These are phyloP conservation scores for Trichophyton benhamiae DNA, from an alignment of 2,329 filamentous ascomycete species.

Conservation along the genomic window DNA sequence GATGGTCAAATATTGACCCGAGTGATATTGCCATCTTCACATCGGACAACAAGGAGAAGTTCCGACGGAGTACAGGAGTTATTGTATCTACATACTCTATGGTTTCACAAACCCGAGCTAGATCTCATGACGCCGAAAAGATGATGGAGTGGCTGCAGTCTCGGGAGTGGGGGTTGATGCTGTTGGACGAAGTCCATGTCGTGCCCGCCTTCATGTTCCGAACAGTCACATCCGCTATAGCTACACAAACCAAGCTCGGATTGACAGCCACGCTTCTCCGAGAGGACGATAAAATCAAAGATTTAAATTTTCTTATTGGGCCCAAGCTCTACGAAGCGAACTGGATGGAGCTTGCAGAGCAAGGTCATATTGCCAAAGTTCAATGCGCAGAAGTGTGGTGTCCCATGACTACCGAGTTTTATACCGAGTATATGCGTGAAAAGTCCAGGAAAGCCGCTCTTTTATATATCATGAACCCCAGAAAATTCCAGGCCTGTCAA, in stretches of 20 bases:
- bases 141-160: conserved; percentile 90
- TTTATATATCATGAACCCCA: conserved; percentile 93
- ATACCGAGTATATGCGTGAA: conserved; percentile 74
- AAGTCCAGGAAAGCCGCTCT: conserved; percentile 54
- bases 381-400: conserved; percentile 99
- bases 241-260: conserved; percentile 88
- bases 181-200: conserved; percentile 95
- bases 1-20: conserved; percentile 97
- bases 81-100: conserved; percentile 98
- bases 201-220: conserved; percentile 94
- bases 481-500: conserved; percentile 93
- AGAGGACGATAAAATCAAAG: conserved; percentile 96
- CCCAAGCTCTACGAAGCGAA: conserved; percentile 97
- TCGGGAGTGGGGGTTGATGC: conserved; percentile 94
- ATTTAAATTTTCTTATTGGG: conserved; percentile 93
- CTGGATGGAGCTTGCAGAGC: conserved; percentile 96
- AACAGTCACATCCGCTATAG: conserved; percentile 83
- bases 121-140: conserved; percentile 86
- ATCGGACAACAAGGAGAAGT: conserved; percentile 76
- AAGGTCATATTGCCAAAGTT: conserved; percentile 91
- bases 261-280: conserved; percentile 85
- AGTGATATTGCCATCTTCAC: conserved; percentile 93
- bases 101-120: conserved; percentile 81
- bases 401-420: conserved; percentile 97
- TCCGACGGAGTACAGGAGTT: conserved; percentile 81